Evolutionary conservation across 148 eudicot species (phyloP), one percentile per base, ranked within the genome.

Genomic region (Gaultheria prostrata): DNA sequence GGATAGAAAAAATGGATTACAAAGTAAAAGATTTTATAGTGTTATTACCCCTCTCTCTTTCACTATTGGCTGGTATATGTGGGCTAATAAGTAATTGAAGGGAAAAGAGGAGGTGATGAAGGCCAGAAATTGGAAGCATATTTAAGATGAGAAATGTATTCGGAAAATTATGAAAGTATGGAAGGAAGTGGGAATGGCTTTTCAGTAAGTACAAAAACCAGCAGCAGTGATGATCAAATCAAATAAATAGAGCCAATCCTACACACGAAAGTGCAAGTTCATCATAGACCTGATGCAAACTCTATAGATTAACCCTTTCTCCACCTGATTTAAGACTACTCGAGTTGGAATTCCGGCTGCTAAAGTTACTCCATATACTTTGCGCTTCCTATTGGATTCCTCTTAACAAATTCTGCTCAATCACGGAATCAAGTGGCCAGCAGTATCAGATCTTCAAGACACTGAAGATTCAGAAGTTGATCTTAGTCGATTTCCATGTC

Each of bases 401-500:
- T 75, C 5, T 1, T 1, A 17, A 6, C 43, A 77, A 28, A 2
- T 24, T 24, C 3, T 11, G 14, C 70, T 63, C 70, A 63, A 10
- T 63, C 32, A 0, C 8, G 32, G 10, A 24, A 63, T 63, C 4
- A 12, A 76, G 39, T 33, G 45, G 39, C 43, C 80, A 51, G 80
- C 30, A 77, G 6, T 5, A 11, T 46, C 21, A 28, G 26, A 65
- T 26, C 17, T 9, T 63, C 11, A 0, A 0, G 9, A 65, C 28
- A 18, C 4, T 65, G 15, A 65, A 65, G 11, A 15, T n/a, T 63
- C 33, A 33, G n/a, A 61, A 39, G 9, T 43, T 46, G 59, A 61
- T 73, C 82, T 78, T 78, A 94, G 88, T 90, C 97, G 4, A 93
- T 57, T 71, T 94, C 98, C 99, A 97, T 97, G 11, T 85, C 88